Percentiles rank a stretch among this genome's conserved stretches.
Evolutionary conservation across 2,329 filamentous ascomycete genomes (phyloP).

Genomic region (Penicillium sp.): DNA sequence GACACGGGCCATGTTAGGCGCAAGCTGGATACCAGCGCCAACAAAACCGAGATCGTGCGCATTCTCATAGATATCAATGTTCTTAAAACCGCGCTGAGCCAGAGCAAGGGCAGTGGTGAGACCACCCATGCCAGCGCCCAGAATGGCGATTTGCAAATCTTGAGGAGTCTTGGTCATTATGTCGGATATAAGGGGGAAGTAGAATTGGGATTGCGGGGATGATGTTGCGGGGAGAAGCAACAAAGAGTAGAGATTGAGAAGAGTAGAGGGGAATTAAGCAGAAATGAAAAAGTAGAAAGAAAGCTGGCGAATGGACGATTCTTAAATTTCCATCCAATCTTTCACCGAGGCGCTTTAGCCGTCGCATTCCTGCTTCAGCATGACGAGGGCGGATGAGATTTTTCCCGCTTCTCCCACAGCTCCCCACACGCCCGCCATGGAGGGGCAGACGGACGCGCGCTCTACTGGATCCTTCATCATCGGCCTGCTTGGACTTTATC

Average conservation of each 20-base stretch:
- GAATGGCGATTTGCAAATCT: slow-evolving; percentile 46
- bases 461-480: slow-evolving; percentile 1
- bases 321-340: slow-evolving; percentile 6
- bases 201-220: not conserved
- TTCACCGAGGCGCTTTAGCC: slow-evolving; percentile 7
- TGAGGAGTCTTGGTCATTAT: slow-evolving; percentile 30
- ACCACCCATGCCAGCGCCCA: slow-evolving; percentile 71
- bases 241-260: not conserved
- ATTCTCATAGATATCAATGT: slow-evolving; percentile 72
- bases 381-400: slow-evolving; percentile 20
- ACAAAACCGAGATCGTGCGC: slow-evolving; percentile 76
- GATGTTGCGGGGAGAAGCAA: not conserved
- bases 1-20: slow-evolving; percentile 78
- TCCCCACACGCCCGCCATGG: slow-evolving; percentile 17
- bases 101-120: slow-evolving; percentile 70
- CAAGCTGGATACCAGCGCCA: slow-evolving; percentile 80
- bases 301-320: not conserved
- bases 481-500: slow-evolving; percentile 17
- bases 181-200: slow-evolving; percentile 4
- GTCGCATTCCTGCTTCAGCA: slow-evolving; percentile 6
- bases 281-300: not conserved
- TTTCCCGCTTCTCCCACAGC: slow-evolving; percentile 27
- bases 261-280: not conserved
- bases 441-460: not conserved
- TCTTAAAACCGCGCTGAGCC: slow-evolving; percentile 72